A percentile compares a stretch with the other conserved stretches of the same genome.
phyloP scores from a whole-genome alignment of 2,329 filamentous ascomycete species.

The Pyrenophora seminiperda region DNA sequence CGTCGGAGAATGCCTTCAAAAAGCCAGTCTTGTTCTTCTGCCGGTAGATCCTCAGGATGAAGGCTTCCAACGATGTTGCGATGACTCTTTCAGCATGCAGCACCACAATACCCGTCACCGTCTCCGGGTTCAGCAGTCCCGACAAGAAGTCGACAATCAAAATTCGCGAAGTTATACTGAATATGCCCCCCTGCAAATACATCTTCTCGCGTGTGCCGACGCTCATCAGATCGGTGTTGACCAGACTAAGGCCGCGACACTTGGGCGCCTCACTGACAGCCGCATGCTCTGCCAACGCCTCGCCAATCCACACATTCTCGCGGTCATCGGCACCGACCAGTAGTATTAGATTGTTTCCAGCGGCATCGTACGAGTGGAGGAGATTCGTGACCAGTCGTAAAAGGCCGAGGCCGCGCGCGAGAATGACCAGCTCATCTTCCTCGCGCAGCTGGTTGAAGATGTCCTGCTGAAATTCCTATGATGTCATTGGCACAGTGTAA shows the following conservation, averaged over 20 bases:
- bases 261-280: conserved; percentile 82
- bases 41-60: conserved; percentile 90
- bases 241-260: conserved; percentile 82
- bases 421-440: conserved; percentile 91
- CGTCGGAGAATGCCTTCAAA: conserved; percentile 93
- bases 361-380: conserved; percentile 94
- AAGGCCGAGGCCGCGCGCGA: conserved; percentile 89
- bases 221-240: conserved; percentile 93
- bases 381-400: conserved; percentile 94
- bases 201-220: conserved; percentile 88
- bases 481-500: conserved; percentile 31
- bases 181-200: conserved; percentile 86
- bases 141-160: conserved; percentile 92
- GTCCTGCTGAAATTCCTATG: conserved; percentile 84
- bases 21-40: conserved; percentile 95
- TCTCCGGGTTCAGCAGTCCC: conserved; percentile 78
- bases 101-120: conserved; percentile 83
- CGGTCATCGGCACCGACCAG: conserved; percentile 87
- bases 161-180: conserved; percentile 95
- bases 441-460: conserved; percentile 74
- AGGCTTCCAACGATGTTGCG: conserved; percentile 89
- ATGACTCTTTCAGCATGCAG: conserved; percentile 86
- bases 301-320: conserved; percentile 96
- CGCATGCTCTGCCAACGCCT: conserved; percentile 93
- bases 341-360: conserved; percentile 89